Percentiles rank a stretch among this genome's conserved stretches.
Evolutionary conservation across 352 stramenopile species (phyloP).

Genomic region (Globisporangium lucens): DNA sequence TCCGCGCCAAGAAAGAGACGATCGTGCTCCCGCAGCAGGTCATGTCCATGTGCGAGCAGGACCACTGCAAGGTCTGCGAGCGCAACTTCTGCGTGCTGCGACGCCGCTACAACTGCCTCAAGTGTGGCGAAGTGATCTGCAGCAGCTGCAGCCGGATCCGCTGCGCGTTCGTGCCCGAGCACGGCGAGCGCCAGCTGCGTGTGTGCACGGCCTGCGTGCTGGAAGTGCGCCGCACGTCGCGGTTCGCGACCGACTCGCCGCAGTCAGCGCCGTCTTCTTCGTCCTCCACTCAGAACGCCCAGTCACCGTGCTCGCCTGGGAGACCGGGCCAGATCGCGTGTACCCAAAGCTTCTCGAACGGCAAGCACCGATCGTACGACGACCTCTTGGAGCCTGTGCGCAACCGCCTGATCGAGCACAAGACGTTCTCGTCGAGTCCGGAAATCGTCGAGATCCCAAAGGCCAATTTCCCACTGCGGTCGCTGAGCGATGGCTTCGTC

Average conservation of each 20-base stretch:
- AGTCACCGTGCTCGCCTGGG: neutral
- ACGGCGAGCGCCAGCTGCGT: slow-evolving; percentile 70
- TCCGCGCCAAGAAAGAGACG: slow-evolving; percentile 60
- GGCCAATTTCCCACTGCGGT: slow-evolving; percentile 58
- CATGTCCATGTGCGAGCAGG: slow-evolving; percentile 67
- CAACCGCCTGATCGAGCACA: slow-evolving; percentile 78
- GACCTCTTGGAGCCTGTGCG: slow-evolving; percentile 71
- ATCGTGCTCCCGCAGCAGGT: slow-evolving; percentile 78
- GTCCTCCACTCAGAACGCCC: neutral
- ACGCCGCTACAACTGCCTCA: slow-evolving; percentile 80
- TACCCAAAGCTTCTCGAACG: slow-evolving; percentile 49
- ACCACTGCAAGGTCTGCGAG: slow-evolving; percentile 66
- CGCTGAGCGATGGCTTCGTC: slow-evolving; percentile 76
- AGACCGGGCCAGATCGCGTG: slow-evolving; percentile 6
- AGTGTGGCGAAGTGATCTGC: slow-evolving; percentile 79
- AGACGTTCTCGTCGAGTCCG: slow-evolving; percentile 59
- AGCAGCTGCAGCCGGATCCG: slow-evolving; percentile 72
- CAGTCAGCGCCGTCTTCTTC: slow-evolving; percentile 8
- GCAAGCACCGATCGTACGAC: slow-evolving; percentile 69
- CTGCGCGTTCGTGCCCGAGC: slow-evolving; percentile 56
- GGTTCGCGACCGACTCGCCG: slow-evolving; percentile 22
- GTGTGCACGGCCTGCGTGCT: slow-evolving; percentile 81
- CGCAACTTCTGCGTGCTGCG: slow-evolving; percentile 77
- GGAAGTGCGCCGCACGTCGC: slow-evolving; percentile 55
- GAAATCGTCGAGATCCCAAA: slow-evolving; percentile 47